Evolutionary conservation across 371 early-diverging fungal species (phyloP), one percentile per base, ranked within the genome.

Genomic region (Nematocida minor): DNA sequence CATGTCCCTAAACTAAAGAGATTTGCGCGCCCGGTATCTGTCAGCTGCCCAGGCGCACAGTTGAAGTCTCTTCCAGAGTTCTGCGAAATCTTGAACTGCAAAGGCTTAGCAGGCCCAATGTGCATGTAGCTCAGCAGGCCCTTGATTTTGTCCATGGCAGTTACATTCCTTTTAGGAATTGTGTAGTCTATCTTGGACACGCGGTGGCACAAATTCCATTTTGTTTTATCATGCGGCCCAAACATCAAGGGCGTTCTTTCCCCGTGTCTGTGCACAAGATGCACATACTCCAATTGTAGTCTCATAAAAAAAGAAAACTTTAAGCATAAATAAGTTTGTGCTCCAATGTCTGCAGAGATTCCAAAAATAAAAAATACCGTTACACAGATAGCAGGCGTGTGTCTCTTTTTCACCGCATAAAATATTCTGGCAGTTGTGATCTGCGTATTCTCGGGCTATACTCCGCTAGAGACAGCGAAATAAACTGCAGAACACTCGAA

Each of bases 1-100:
- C 77, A 74, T 27, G 20, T 34, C 7, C 77, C 77, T 6, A 74
- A 25, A 6, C 34, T 38, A 64, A 62, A 64, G 29, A 74, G 77
- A 54, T 9, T 74, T 34, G 6, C 53, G 31, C 77, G 18, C 31
- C 77, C 77, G 18, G 0, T 48, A 38, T 74, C 77, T 40, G 77
- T 74, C 0, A 74, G 63, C 49, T 74, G 77, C 31, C 77, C 77
- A 6, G 77, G 77, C 11, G 77, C 77, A 29, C 77, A 74, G 77
- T 74, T 74, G 32, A 74, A 74, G 44, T 62, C n/a, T 18, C 46
- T 6, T 0, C 64, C 77, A n/a, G 77, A 74, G 47, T 46, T 29
- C 14, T 62, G 38, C 11, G 54, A 1, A 11, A 74, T 48, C 18
- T 48, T 63, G 31, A 74, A 74, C 9, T 25, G 25, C 14, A 74